These are phyloP conservation scores for Globisporangium orthogonon DNA, from an alignment of 352 stramenopile genomes.

Conservation along the genomic window DNA sequence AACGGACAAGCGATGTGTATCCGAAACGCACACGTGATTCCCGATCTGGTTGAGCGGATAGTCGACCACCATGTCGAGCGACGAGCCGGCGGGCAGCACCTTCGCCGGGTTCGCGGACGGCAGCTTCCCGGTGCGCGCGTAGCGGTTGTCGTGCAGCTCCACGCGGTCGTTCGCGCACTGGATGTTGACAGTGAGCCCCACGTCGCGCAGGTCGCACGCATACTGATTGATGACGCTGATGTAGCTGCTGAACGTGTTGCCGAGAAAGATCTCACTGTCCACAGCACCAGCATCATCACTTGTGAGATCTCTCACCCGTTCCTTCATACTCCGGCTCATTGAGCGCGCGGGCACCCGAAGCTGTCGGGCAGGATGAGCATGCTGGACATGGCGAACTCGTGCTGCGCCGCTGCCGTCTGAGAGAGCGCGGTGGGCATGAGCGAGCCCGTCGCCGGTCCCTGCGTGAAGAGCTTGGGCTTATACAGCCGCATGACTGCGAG, in stretches of 20 bases:
- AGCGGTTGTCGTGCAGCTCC: conserved; percentile 74
- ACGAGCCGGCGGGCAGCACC: conserved; percentile 54
- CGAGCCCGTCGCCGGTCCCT: conserved; percentile 40
- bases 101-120: conserved; percentile 74
- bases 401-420: conserved; percentile 35
- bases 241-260: conserved; percentile 91
- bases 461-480: conserved; percentile 80
- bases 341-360: conserved; percentile 57
- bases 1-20: too few species aligned
- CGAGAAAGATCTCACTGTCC: conserved; percentile 86
- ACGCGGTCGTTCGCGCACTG: conserved; percentile 80
- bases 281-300: background rate
- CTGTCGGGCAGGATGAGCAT: conserved; percentile 88
- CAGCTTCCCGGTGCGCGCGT: conserved; percentile 53
- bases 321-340: too few species aligned
- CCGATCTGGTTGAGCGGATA: conserved; percentile 86
- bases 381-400: conserved; percentile 85
- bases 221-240: conserved; percentile 91
- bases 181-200: conserved; percentile 78
- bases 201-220: conserved; percentile 67
- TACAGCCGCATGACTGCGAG: conserved; percentile 87
- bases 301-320: background rate
- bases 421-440: conserved; percentile 57
- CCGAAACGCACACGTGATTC: conserved; percentile 58
- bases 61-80: conserved; percentile 91